Evolutionary conservation across 2,329 filamentous ascomycete genomes (phyloP).

Genomic region (Tolypocladium guangdongense): DNA sequence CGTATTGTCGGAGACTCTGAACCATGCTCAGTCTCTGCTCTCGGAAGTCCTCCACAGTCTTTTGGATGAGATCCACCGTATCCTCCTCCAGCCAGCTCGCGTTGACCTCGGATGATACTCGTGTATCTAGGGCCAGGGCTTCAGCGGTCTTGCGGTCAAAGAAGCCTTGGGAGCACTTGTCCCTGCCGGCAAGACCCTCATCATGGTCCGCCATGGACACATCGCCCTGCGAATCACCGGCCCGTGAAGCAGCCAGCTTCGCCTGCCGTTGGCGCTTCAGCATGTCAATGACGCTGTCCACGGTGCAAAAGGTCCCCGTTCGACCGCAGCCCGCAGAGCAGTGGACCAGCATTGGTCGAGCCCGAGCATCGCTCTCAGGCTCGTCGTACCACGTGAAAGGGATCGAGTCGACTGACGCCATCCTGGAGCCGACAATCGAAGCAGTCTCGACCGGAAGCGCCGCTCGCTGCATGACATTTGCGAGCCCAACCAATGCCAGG

Average conservation of each 20-base stretch:
- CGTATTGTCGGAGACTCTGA: constrained; percentile 84
- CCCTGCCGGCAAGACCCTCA: constrained; percentile 12
- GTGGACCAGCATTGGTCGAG: constrained; percentile 77
- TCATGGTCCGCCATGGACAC: constrained; percentile 29
- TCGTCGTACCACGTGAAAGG: constrained; percentile 43
- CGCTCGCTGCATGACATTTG: constrained; percentile 59
- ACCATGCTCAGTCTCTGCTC: constrained; percentile 91
- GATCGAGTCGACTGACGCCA: constrained; percentile 14
- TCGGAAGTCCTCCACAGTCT: constrained; percentile 85
- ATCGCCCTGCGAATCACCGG: constrained; percentile 30
- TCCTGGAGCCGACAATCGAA: constrained; percentile 20
- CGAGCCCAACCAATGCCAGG: constrained; percentile 79
- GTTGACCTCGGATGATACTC: constrained; percentile 21
- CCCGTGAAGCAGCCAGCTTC: constrained; percentile 11
- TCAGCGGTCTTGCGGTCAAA: constrained; percentile 7
- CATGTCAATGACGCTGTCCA: constrained; percentile 94
- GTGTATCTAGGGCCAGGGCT: constrained; percentile 3
- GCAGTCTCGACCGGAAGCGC: constrained; percentile 36
- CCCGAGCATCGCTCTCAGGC: constrained; percentile 39
- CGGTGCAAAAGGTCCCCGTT: constrained; percentile 92
- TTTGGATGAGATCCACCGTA: constrained; percentile 67
- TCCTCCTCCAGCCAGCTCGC: constrained; percentile 60
- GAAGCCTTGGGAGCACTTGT: constrained; percentile 9
- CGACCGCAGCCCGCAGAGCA: constrained; percentile 94
- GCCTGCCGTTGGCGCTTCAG: constrained; percentile 66